Percentiles rank a stretch among this genome's conserved stretches.
Evolutionary conservation across 768 basidiomycete species (phyloP).

Genomic region (Mycena sanguinolenta): DNA sequence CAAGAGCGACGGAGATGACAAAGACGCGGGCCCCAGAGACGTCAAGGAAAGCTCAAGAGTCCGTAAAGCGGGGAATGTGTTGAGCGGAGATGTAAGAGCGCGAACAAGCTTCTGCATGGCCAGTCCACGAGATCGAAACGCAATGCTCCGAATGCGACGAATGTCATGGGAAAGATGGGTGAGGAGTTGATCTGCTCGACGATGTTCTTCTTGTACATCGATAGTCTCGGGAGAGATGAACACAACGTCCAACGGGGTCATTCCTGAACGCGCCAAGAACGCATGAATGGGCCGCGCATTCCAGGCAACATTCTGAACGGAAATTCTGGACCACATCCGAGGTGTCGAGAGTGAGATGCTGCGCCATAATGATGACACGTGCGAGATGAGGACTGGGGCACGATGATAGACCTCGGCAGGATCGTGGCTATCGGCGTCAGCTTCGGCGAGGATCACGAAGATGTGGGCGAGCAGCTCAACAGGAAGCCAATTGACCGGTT

Average conservation of each 20-base stretch:
- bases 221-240: slow-evolving; percentile 37
- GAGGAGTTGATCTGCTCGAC: slow-evolving; percentile 43
- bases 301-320: slow-evolving; percentile 44
- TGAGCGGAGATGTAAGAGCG: slow-evolving; percentile 34
- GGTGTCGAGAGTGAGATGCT: slow-evolving; percentile 57
- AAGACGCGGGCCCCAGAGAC: slow-evolving; percentile 15
- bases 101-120: slow-evolving; percentile 40
- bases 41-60: slow-evolving; percentile 44
- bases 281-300: slow-evolving; percentile 32
- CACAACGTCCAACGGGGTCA: slow-evolving; percentile 51
- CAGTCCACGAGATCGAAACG: slow-evolving; percentile 48
- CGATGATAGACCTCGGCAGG: slow-evolving; percentile 42
- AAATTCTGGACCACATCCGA: slow-evolving; percentile 59
- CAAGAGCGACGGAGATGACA: slow-evolving; percentile 13
- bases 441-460: slow-evolving; percentile 49
- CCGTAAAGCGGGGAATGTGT: slow-evolving; percentile 37
- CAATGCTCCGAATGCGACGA: slow-evolving; percentile 48
- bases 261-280: slow-evolving; percentile 53
- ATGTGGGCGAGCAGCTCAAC: slow-evolving; percentile 61
- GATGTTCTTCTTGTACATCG: slow-evolving; percentile 31
- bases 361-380: slow-evolving; percentile 67
- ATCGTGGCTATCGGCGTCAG: slow-evolving; percentile 41
- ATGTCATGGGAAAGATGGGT: slow-evolving; percentile 38
- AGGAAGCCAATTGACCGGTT: slow-evolving; percentile 66
- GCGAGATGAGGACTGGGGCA: slow-evolving; percentile 58